Evolutionary conservation across 768 basidiomycete species (phyloP), one percentile per base, ranked within the genome.

Genomic region (Phallus indusiatus): DNA sequence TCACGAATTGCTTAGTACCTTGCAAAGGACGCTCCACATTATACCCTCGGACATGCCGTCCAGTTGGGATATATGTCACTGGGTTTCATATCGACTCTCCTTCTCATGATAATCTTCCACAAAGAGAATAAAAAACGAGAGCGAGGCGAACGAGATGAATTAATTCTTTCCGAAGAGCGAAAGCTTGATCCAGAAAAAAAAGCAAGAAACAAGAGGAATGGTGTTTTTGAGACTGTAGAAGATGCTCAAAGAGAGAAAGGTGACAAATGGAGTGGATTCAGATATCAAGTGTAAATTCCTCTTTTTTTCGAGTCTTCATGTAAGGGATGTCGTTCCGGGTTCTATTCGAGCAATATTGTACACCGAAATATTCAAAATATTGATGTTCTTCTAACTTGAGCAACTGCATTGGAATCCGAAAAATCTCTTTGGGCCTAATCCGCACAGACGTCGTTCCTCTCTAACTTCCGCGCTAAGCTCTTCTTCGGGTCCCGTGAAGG

Each of bases 341-440:
- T 28, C 28, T 28, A 28, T 28, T 28, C 7, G 28, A 7, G 28
- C 28, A 28, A 28, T 28, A 28, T 28, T 7, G 28, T 28, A 28
- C 28, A 28, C 28, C 7, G 28, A 28, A 7, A 42, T 42, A 42
- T 42, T n/a, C 42, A 42, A 42, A n/a, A 28, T 7, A 28, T 28
- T 28, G 28, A 28, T 28, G 28, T 28, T 28, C 28, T 21, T 61
- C 76, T 69, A 92, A 70, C 90, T 93, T 20, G 91, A 94, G 67
- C 93, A 94, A 64, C 90, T 93, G 69, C 93, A 96, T 69, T 94
- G 92, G 73, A 94, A 94, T 1, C 93, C 93, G 36, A 94, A 72
- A 81, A 92, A 78, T 62, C 72, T 78, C 69, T 74, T 81, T 48
- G 83, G 84, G 8, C 93, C 93, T 55, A 92, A 73, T 12, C 85